Evolutionary conservation across 306 rosid genomes (phyloP).

Genomic region (Rosa chinensis): DNA sequence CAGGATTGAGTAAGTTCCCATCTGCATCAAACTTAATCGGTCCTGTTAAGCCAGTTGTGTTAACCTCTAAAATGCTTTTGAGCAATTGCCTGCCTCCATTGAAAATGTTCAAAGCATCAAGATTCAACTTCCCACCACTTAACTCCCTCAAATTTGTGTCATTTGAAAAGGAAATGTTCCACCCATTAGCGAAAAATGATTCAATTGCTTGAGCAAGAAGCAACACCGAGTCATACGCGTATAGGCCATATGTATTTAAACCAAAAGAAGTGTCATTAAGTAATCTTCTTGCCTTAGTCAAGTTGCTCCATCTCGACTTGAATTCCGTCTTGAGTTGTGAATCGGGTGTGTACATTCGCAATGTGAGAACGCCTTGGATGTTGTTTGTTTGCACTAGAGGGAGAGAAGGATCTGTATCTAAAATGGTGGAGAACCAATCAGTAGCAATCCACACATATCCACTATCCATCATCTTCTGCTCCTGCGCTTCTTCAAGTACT

Average conservation of each 20-base stretch:
- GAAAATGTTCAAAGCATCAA: slow-evolving; percentile 28
- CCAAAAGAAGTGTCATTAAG: slow-evolving; percentile 13
- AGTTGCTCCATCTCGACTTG: slow-evolving; percentile 16
- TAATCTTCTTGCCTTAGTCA: slow-evolving; percentile 5
- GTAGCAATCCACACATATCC: slow-evolving; percentile 38
- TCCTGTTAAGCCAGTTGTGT: slow-evolving; percentile 27
- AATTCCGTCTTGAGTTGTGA: background rate
- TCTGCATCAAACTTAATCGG: slow-evolving; percentile 21
- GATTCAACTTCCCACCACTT: slow-evolving; percentile 17
- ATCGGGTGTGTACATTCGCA: slow-evolving; percentile 24
- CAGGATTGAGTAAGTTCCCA: slow-evolving; percentile 15
- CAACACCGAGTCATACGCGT: slow-evolving; percentile 32
- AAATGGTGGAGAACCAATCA: slow-evolving; percentile 31
- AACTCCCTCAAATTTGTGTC: slow-evolving; percentile 9
- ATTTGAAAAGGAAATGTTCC: slow-evolving; percentile 18
- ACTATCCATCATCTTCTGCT: slow-evolving; percentile 21
- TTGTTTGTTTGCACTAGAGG: background rate
- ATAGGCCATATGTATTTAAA: slow-evolving; percentile 20
- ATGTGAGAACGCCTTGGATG: slow-evolving; percentile 33
- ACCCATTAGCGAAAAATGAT: slow-evolving; percentile 6
- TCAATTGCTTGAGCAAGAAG: slow-evolving; percentile 28
- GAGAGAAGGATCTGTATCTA: slow-evolving; percentile 22
- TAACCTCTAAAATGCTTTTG: slow-evolving; percentile 9
- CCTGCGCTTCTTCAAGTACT: slow-evolving; percentile 13
- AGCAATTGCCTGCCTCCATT: slow-evolving; percentile 16